Evolutionary conservation across 2,329 filamentous ascomycete species (phyloP), one percentile per base, ranked within the genome.

Genomic region (Sarocladium strictum): DNA sequence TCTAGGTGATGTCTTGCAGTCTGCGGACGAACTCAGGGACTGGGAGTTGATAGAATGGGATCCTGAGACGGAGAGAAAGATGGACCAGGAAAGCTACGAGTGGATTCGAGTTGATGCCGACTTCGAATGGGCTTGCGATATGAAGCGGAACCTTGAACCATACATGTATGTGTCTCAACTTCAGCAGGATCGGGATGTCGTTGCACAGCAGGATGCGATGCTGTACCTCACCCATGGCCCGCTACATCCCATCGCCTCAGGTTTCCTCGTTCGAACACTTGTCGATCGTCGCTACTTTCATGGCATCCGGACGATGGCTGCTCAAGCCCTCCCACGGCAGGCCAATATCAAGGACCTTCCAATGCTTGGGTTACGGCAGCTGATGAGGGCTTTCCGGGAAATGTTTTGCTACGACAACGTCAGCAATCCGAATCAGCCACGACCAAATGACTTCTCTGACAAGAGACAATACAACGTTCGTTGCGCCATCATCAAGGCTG

Each of bases 151-250:
- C 59, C 90, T 97, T 79, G 90, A 90, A 45, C 84, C 90, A 3
- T 97, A 97, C 76, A 99, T 99, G 95, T 97, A 94, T 67, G 84
- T 96, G 56, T 97, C 94, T 21, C 94, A 99, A 69, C 77, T 99
- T 58, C 94, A 99, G 68, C 94, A 99, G 69, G 94, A 99, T 70
- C 82, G 93, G 62, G 95, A 99, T 67, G 90, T 99, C 56, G 90
- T 96, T 59, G 95, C 95, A n/a, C 84, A 87, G 61, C 81, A 85
- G 63, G 83, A 87, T 62, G 83, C 90, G 3, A 83, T 96, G 72
- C 78, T 94, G 63, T 90, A 87, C 65, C 81, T 96, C 60, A 77
- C 81, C 38, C 69, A 70, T 67, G 79, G 67, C 72, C 85, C 83
- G 47, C 80, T 89, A 21, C 89, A 93, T 68, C 85, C 86, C 6